Percentiles rank a stretch among this genome's conserved stretches.
Conservation (phyloP, 176 grass and related monocot genomes). For the Stipa capillata region DNA sequence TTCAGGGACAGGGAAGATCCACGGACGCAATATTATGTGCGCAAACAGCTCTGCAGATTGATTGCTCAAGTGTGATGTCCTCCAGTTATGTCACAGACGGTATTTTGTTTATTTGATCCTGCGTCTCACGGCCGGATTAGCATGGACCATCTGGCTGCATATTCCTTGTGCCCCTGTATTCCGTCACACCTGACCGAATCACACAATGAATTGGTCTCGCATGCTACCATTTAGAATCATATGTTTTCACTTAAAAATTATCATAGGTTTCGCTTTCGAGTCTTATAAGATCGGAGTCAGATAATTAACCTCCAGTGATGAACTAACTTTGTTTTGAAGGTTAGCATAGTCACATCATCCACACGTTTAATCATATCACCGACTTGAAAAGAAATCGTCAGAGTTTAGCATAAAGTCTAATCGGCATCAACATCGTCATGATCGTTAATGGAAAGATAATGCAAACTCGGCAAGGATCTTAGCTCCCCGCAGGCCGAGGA, state of each 20-base stretch:
- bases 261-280: neutral
- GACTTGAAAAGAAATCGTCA: neutral
- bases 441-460: neutral
- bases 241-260: neutral
- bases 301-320: neutral
- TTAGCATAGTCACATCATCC: neutral
- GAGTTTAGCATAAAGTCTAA: neutral
- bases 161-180: neutral
- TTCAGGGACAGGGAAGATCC: too few species aligned
- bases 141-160: neutral
- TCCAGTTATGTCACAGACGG: neutral
- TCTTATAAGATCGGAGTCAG: neutral
- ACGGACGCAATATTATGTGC: too few species aligned
- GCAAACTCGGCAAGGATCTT: neutral
- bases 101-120: neutral
- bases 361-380: neutral
- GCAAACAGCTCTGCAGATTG: neutral
- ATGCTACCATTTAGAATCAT: neutral
- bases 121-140: neutral
- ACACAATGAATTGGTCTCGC: neutral
- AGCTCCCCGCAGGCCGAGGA: neutral
- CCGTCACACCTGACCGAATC: neutral
- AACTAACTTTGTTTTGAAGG: neutral
- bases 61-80: too few species aligned
- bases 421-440: neutral